Conservation (phyloP, 2,329 filamentous ascomycete genomes). For the Cryphonectria japonica region DNA sequence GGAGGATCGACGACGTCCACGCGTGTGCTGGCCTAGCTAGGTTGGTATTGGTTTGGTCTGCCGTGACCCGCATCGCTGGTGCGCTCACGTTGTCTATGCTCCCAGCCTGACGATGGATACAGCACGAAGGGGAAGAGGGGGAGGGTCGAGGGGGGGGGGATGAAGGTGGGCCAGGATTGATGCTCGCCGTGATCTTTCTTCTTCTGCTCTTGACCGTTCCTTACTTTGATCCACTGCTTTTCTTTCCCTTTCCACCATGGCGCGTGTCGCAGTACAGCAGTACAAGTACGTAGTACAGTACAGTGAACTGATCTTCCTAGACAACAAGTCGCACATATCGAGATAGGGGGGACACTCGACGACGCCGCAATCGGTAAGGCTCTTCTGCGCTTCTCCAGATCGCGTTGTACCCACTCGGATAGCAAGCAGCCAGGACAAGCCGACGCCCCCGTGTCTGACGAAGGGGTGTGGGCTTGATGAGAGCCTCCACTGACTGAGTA, state of each 20-base stretch:
- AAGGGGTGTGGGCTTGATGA: not conserved
- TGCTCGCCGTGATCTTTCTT: not conserved
- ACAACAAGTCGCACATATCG: constrained; percentile 20
- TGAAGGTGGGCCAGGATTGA: not conserved
- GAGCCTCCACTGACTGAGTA: not conserved
- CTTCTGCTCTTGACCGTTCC: not conserved
- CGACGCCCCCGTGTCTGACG: not conserved
- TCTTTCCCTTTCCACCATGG: not conserved
- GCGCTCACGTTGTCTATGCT: not conserved
- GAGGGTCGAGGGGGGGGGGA: too few species aligned
- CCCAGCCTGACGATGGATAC: not conserved
- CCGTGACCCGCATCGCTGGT: constrained; percentile 2
- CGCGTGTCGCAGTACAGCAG: not conserved
- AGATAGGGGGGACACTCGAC: constrained; percentile 14
- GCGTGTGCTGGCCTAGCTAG: not conserved
- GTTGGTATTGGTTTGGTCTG: not conserved
- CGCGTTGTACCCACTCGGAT: constrained; percentile 19
- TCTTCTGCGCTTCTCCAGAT: constrained; percentile 19
- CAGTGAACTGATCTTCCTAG: not conserved
- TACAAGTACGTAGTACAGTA: not conserved
- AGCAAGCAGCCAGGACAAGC: not conserved
- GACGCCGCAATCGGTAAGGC: constrained; percentile 20
- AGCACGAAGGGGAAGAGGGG: not conserved
- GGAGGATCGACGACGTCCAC: not conserved
- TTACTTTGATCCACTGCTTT: not conserved